Conservation (phyloP, 495 filamentous ascomycete species). For the Tirmania nivea region DNA sequence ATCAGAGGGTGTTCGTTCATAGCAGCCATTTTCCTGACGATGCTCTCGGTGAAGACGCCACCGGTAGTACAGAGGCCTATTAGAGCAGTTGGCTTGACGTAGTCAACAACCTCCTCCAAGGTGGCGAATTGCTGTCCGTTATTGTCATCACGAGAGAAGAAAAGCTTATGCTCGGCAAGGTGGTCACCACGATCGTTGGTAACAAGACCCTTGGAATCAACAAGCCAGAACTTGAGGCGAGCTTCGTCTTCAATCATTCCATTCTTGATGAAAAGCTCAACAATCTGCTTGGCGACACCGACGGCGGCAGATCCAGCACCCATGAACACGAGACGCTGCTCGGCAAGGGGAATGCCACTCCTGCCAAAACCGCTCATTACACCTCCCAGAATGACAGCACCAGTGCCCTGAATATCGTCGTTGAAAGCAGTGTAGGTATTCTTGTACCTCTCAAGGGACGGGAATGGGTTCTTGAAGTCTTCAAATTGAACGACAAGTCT, state of each 20-base stretch:
- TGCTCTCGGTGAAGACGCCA: conserved; percentile 76
- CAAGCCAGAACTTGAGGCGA: conserved; percentile 81
- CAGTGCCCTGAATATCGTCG: conserved; percentile 95
- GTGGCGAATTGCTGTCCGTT: conserved; percentile 70
- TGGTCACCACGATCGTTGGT: conserved; percentile 84
- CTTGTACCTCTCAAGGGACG: conserved; percentile 71
- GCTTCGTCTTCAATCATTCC: conserved; percentile 86
- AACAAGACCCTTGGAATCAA: conserved; percentile 90
- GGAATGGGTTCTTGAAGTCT: conserved; percentile 97
- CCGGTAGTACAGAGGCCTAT: conserved; percentile 88
- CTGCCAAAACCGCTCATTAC: conserved; percentile 86
- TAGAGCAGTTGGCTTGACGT: conserved; percentile 81
- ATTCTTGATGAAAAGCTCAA: conserved; percentile 82
- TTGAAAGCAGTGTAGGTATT: conserved; percentile 88
- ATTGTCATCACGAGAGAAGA: conserved; percentile 87
- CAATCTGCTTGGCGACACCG: conserved; percentile 90
- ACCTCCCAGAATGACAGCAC: conserved; percentile 81
- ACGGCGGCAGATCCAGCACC: conserved; percentile 90
- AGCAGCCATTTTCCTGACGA: conserved; percentile 56
- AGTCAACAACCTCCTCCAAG: conserved; percentile 80
- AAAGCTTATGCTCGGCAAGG: conserved; percentile 90
- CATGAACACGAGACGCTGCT: conserved; percentile 88
- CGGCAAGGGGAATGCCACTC: conserved; percentile 65
- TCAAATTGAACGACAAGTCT: conserved; percentile 94
- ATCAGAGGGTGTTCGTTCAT: conserved; percentile 52